Conservation (phyloP, 1,139 yeast species). For the Pichia sp. region DNA sequence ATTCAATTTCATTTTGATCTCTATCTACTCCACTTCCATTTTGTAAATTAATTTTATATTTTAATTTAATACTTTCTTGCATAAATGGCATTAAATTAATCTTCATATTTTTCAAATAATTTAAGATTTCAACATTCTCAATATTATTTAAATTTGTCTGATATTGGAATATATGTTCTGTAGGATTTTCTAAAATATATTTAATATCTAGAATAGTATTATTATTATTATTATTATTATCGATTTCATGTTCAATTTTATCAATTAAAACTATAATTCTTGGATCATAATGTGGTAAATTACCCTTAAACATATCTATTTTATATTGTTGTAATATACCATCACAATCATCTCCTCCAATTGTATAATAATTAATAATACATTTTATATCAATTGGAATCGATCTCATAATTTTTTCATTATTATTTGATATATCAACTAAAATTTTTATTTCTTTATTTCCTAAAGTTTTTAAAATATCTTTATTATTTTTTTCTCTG, state of each 20-base stretch:
- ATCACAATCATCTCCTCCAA: not conserved
- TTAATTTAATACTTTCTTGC: conserved; percentile 40
- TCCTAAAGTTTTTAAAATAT: not conserved
- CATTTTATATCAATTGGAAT: conserved; percentile 7
- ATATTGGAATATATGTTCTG: conserved; percentile 61
- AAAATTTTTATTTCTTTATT: conserved; percentile 1
- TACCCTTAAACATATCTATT: conserved; percentile 38
- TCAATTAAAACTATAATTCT: conserved; percentile 43
- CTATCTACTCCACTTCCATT: not conserved
- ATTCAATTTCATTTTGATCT: conserved; percentile 27
- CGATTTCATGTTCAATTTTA: conserved; percentile 8
- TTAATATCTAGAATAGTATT: conserved; percentile 29
- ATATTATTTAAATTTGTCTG: conserved; percentile 38
- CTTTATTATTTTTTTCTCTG: too few species aligned
- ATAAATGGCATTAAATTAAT: conserved; percentile 56
- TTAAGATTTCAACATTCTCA: conserved; percentile 20
- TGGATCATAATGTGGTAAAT: conserved; percentile 64
- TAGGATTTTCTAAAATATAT: conserved; percentile 68
- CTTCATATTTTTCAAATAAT: conserved; percentile 20
- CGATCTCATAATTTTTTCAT: conserved; percentile 1
- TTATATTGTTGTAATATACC: conserved; percentile 6
- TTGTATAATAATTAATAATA: not conserved
- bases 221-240: conserved; percentile 1
- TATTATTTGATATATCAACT: conserved; percentile 5
- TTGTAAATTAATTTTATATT: conserved; percentile 23